Percentiles rank a stretch among this genome's conserved stretches.
Evolutionary conservation across 2,329 filamentous ascomycete genomes (phyloP).

Genomic region (Mollisia scopiformis): DNA sequence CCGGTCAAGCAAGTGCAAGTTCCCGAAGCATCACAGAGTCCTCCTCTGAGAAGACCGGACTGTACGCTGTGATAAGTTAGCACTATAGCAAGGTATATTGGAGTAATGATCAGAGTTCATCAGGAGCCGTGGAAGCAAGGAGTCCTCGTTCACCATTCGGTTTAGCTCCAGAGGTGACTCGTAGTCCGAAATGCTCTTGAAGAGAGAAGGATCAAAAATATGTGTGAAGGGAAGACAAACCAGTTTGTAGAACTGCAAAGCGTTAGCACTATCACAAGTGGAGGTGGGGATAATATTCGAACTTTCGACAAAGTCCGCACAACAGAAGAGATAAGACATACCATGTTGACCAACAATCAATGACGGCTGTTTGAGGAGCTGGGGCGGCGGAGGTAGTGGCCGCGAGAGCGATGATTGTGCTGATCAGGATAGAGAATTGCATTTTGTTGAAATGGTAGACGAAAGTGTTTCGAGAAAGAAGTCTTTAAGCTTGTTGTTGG

Average conservation of each 20-base stretch:
- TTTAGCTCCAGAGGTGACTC: too few species aligned
- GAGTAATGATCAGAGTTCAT: too few species aligned
- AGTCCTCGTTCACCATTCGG: too few species aligned
- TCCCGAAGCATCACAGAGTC: neutral
- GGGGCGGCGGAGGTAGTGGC: neutral
- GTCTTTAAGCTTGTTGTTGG: neutral
- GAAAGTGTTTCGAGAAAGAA: neutral
- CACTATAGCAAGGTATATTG: too few species aligned
- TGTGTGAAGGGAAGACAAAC: too few species aligned
- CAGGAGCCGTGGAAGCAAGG: too few species aligned
- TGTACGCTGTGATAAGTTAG: neutral
- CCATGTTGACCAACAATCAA: neutral
- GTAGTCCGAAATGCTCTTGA: too few species aligned
- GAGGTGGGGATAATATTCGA: too few species aligned
- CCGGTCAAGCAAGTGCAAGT: slow-evolving; percentile 5
- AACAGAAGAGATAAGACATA: neutral
- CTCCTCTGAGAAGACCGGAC: neutral
- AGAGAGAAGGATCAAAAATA: too few species aligned
- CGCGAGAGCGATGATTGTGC: neutral
- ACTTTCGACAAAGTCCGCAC: too few species aligned
- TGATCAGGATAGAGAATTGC: neutral
- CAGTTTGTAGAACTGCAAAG: too few species aligned
- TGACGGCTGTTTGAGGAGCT: neutral
- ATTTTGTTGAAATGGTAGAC: neutral
- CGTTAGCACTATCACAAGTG: too few species aligned